Conservation (phyloP, 352 stramenopile species). For the Blastocystis sp. region DNA sequence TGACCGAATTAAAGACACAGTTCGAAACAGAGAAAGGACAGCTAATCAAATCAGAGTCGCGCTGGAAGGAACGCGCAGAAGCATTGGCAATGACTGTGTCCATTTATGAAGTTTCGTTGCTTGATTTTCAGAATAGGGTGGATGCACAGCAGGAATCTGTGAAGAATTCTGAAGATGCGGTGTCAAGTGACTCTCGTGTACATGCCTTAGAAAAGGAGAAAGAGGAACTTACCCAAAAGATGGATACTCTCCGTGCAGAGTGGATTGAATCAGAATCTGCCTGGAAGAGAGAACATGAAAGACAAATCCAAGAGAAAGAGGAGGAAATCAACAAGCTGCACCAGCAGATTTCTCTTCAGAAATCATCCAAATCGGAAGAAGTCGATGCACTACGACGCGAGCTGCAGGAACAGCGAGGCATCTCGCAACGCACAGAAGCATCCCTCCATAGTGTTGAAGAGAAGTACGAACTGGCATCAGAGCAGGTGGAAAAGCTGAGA, state of each 20-base stretch:
- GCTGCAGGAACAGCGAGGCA: neutral
- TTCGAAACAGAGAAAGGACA: neutral
- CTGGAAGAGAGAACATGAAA: neutral
- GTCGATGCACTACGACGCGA: neutral
- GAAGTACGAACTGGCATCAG: neutral
- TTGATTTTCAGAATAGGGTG: neutral
- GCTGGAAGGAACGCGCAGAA: neutral
- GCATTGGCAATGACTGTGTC: neutral
- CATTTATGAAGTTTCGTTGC: neutral
- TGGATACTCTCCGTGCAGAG: neutral
- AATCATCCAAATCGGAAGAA: neutral
- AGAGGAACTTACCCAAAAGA: neutral
- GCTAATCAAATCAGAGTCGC: neutral
- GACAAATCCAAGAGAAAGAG: neutral
- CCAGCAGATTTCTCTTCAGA: neutral
- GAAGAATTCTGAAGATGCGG: neutral
- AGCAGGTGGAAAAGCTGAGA: neutral
- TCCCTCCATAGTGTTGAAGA: constrained; percentile 27
- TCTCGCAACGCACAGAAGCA: neutral
- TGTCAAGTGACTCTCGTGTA: neutral
- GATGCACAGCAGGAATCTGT: neutral
- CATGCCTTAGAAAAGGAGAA: neutral
- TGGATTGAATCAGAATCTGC: neutral
- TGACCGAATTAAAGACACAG: neutral
- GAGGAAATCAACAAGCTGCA: neutral